Evolutionary conservation across 164 flowering plant species (phyloP), one percentile per base, ranked within the genome.

Genomic region (Aristolochia fimbriata): DNA sequence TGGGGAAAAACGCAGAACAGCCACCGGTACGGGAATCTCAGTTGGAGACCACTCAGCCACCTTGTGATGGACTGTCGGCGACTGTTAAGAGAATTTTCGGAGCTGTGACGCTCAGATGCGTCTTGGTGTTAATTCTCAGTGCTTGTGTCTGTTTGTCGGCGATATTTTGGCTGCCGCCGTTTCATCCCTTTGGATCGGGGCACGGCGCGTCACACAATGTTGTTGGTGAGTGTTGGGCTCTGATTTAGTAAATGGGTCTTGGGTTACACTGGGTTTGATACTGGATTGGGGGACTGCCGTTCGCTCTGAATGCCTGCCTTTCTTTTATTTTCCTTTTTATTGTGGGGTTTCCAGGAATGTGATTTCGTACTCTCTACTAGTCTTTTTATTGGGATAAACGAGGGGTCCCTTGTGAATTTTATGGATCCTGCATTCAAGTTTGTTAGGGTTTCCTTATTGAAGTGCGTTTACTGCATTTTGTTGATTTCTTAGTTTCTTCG

Each of bases 1-100:
- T 86, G 94, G 94, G 94, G 72, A 86, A 86, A 68, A 7, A 57
- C 57, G 69, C 57, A 22, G 52, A 64, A 57, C 77, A 68, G 59
- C 63, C 41, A 27, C 66, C 62, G 65, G 61, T 65, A 51, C 61
- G 55, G 47, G 65, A 45, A 25, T 27, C 46, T 24, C 17, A 22
- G 19, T 56, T 47, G 31, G 46, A 52, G 24, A 51, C 65, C 61
- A 66, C 77, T 15, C 49, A 60, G 17, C 14, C 67, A 45, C 19
- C 62, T 30, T 70, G 78, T 65, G 46, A 45, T 30, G 77, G 77
- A 46, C 24, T 55, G 68, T 68, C 77, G 70, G 47, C 55, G 59
- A 74, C 63, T 15, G 15, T 71, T 33, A 21, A 22, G 16, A 52
- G 70, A 46, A 21, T 80, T 27, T 21, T 57, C 16, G 57, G 57